Evolutionary conservation across 129 eudicot genomes (phyloP).

Genomic region (Flaveria brownii): DNA sequence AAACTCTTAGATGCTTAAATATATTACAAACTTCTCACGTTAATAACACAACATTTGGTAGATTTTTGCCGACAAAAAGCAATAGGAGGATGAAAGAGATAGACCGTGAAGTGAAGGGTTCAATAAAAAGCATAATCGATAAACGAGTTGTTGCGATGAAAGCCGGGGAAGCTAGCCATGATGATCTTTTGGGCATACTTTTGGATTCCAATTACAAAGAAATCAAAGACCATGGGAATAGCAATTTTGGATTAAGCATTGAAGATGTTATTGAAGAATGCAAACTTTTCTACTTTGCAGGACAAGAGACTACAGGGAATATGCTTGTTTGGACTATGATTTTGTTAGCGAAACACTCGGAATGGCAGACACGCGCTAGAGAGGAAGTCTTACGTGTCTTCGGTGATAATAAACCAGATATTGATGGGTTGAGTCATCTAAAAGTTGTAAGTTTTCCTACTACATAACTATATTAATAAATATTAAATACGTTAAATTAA

Average conservation of each 20-base stretch:
- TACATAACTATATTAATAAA: too few relatives aligned
- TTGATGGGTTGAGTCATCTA: slow-evolving; percentile 32
- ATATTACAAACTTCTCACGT: neutral
- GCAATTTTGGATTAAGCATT: slow-evolving; percentile 29
- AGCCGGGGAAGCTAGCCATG: slow-evolving; percentile 12
- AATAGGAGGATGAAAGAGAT: slow-evolving; percentile 40
- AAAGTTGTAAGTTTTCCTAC: slow-evolving; percentile 29
- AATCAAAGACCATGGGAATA: slow-evolving; percentile 19
- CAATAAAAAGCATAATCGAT: slow-evolving; percentile 28
- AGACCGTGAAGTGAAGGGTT: slow-evolving; percentile 12
- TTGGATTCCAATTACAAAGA: slow-evolving; percentile 40
- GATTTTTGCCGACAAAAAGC: slow-evolving; percentile 34
- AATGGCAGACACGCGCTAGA: slow-evolving; percentile 37
- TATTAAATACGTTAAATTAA: too few relatives aligned
- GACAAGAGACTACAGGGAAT: slow-evolving; percentile 30
- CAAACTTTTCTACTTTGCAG: slow-evolving; percentile 37
- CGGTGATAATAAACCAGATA: slow-evolving; percentile 25
- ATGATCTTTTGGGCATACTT: slow-evolving; percentile 36
- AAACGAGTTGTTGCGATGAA: slow-evolving; percentile 33
- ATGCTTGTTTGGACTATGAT: slow-evolving; percentile 40
- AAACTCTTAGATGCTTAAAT: neutral
- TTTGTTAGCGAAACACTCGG: slow-evolving; percentile 23
- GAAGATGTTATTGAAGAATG: slow-evolving; percentile 36
- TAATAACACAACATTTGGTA: neutral
- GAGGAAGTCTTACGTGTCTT: slow-evolving; percentile 33